A percentile compares a stretch with the other conserved stretches of the same genome.
phyloP scores from a whole-genome alignment of 192 early-diverging fungal species.

The Gaertneriomyces sp. region DNA sequence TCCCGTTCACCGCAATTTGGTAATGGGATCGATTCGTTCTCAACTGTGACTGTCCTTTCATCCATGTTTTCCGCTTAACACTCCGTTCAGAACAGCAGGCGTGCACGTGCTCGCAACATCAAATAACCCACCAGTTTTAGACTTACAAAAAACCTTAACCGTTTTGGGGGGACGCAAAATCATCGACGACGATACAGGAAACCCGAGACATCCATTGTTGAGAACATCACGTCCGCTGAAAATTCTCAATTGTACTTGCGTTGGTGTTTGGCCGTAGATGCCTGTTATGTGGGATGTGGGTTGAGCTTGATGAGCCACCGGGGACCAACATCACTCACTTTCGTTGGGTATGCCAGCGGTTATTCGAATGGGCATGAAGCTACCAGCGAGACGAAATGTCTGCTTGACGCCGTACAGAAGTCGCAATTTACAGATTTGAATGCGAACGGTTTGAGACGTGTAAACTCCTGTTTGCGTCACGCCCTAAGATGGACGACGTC shows the following conservation, averaged over 20 bases:
- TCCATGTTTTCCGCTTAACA: too few relatives aligned
- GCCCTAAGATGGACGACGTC: conserved; percentile 3
- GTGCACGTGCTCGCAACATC: too few relatives aligned
- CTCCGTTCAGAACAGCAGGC: too few relatives aligned
- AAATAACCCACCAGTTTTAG: too few relatives aligned
- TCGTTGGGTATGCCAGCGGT: conserved; percentile 23
- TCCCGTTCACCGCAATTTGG: too few relatives aligned
- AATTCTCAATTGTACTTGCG: conserved; percentile 5
- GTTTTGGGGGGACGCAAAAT: conserved; percentile 10
- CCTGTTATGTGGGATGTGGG: conserved; percentile 14
- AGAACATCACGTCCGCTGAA: conserved; percentile 6
- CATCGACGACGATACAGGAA: conserved; percentile 1
- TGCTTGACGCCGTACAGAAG: conserved; percentile 30
- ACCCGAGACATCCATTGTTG: conserved; percentile 3
- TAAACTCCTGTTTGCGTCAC: conserved; percentile 58
- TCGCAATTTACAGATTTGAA: conserved; percentile 55
- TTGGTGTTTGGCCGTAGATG: background rate
- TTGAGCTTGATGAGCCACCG: conserved; percentile 26
- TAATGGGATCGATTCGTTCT: too few relatives aligned
- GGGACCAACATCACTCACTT: conserved; percentile 9
- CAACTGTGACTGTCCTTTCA: too few relatives aligned
- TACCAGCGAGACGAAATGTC: conserved; percentile 33
- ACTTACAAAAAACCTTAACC: conserved; percentile 3
- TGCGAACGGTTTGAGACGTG: conserved; percentile 46
- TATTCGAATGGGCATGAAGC: conserved; percentile 20